Evolutionary conservation across 1,284 basidiomycete species (phyloP).

Genomic region (Ceratobasidium sp.): DNA sequence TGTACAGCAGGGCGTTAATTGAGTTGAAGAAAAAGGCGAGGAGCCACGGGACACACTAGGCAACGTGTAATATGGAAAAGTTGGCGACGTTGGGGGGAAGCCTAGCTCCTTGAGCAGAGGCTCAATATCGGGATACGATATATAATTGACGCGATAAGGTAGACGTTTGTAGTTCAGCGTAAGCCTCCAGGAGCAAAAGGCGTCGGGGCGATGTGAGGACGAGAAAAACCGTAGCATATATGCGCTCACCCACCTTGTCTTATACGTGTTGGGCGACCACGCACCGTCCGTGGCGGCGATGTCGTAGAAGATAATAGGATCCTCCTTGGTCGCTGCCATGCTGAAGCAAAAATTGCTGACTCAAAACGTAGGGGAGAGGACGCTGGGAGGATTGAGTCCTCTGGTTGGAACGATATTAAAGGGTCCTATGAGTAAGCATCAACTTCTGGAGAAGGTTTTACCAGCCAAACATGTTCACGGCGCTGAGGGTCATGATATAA

Average conservation of each 20-base stretch:
- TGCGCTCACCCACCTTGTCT: background rate
- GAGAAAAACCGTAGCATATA: background rate
- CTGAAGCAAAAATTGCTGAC: background rate
- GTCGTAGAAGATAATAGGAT: slow-evolving; percentile 14
- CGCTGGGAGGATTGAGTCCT: too few relatives aligned
- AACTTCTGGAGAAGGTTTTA: too few relatives aligned
- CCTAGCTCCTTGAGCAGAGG: slow-evolving; percentile 46
- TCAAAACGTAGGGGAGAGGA: too few relatives aligned
- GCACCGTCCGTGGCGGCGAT: background rate
- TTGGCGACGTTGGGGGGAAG: slow-evolving; percentile 54
- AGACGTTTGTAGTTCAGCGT: slow-evolving; percentile 51
- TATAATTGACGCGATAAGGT: slow-evolving; percentile 49
- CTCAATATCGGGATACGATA: slow-evolving; percentile 50
- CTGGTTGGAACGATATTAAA: too few relatives aligned
- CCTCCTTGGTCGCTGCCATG: background rate
- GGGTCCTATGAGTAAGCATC: too few relatives aligned
- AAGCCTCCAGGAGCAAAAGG: slow-evolving; percentile 22
- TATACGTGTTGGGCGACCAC: background rate
- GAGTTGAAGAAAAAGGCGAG: background rate
- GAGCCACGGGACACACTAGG: slow-evolving; percentile 5
- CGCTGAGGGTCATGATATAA: too few relatives aligned
- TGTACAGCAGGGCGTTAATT: background rate
- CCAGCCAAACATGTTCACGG: too few relatives aligned
- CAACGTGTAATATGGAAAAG: slow-evolving; percentile 26
- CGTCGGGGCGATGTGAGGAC: background rate